Base-by-base conservation (phyloP, 2,329 filamentous ascomycete species). In the Stemphylium lycopersici region DNA sequence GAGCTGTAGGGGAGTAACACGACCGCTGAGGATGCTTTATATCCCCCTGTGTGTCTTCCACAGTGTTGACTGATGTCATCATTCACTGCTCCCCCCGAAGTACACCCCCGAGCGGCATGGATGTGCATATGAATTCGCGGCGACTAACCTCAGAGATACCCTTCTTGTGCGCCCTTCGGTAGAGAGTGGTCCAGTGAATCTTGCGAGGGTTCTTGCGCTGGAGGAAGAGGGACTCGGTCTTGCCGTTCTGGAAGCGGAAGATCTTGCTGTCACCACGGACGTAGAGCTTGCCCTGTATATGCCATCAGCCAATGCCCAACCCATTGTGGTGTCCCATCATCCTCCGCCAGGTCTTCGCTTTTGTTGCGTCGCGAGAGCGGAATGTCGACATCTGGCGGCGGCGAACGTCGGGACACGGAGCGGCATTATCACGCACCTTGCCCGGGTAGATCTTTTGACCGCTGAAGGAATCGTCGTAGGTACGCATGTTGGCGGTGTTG, bases 201-300 rank as follows among this genome's bases (percentile, higher is more conserved):
- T 93, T 92, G 82, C 95, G 93, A 80, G 95, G 95, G 89, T 99
- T 99, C 91, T 99, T 99, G 87, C 95, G 93, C 88, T 99, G 95
- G 74, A 98, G 91, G 89, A 99, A 99, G 72, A 99, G 91, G 71
- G 92, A 96, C 85, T 99, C 95, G 83, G 91, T 93, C 86, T 99
- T 99, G 86, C 95, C 92, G 84, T 96, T 97, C 84, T 96, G 92
- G 90, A 99, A 99, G 80, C 95, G 93, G 90, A 99, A 99, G 87
- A 98, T 88, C 87, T 98, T 99, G 92, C 90, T 96, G 87, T 99
- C 95, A 79, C 93, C 93, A 83, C 95, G 92, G 87, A 99, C 85
- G 86, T 93, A 99, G 85, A 99, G 90, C 87, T 98, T 98, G 86
- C 95, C 95, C 95, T 98, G 79, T 65, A 49, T 34, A 57, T 53